Evolutionary conservation across 1,284 basidiomycete genomes (phyloP).

Genomic region (Dichomitus squalens): DNA sequence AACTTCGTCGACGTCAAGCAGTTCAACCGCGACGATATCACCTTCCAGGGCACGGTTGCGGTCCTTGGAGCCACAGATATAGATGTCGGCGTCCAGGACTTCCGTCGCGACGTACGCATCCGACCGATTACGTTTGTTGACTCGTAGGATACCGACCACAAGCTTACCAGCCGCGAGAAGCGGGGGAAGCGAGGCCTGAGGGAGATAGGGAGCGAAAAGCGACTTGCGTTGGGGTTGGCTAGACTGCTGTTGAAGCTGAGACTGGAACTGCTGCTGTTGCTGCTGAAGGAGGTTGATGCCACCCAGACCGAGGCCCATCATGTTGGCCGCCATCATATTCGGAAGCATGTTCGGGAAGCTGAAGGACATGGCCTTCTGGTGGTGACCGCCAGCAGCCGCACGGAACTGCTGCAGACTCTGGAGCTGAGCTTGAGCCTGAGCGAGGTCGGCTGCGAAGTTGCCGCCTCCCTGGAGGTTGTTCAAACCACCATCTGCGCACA

Average conservation of each 20-base stretch:
- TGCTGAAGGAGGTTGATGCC: constrained; percentile 81
- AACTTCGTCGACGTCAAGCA: constrained; percentile 97
- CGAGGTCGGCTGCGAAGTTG: constrained; percentile 78
- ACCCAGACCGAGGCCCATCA: constrained; percentile 86
- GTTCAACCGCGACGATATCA: constrained; percentile 97
- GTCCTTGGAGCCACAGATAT: constrained; percentile 98
- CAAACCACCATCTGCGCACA: constrained; percentile 65
- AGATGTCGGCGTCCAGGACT: constrained; percentile 98
- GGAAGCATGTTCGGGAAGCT: constrained; percentile 97
- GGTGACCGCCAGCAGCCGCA: constrained; percentile 91
- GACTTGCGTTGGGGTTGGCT: constrained; percentile 96
- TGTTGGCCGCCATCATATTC: constrained; percentile 93
- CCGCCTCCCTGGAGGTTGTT: constrained; percentile 66
- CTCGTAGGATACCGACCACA: constrained; percentile 95
- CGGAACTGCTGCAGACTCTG: constrained; percentile 97
- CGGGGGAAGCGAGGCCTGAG: constrained; percentile 95
- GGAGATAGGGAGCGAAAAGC: constrained; percentile 97
- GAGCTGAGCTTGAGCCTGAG: constrained; percentile 95
- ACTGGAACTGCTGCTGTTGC: constrained; percentile 88
- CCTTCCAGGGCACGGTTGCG: constrained; percentile 98
- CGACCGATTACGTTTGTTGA: constrained; percentile 98
- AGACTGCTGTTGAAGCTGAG: constrained; percentile 88
- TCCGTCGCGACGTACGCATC: constrained; percentile 99
- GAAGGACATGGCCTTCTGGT: constrained; percentile 97
- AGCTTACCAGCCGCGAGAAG: constrained; percentile 98